Conservation (phyloP, 2,329 filamentous ascomycete species). For the Xenosphaeropsis pyriputrescens region DNA sequence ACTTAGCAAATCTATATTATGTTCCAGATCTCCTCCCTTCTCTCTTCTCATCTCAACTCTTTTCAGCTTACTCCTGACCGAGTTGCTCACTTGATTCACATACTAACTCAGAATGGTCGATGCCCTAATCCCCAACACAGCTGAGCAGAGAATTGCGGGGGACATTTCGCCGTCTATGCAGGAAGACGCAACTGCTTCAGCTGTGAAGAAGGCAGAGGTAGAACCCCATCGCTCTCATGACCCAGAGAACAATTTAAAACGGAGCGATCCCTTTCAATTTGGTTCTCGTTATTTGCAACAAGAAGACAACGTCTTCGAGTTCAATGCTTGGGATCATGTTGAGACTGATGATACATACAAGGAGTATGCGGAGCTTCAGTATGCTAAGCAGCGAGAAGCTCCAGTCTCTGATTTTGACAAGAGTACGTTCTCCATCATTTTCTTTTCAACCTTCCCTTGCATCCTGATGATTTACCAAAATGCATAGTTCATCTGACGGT, state of each 20-base stretch:
- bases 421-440: conserved; percentile 31
- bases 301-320: conserved; percentile 84
- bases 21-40: neutral
- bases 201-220: too few relatives aligned
- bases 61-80: too few relatives aligned
- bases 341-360: conserved; percentile 81
- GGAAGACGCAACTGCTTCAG: too few relatives aligned
- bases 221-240: conserved; percentile 17
- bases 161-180: too few relatives aligned
- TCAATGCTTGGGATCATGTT: conserved; percentile 99
- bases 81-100: too few relatives aligned
- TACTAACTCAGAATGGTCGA: too few relatives aligned
- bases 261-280: conserved; percentile 88
- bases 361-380: conserved; percentile 74
- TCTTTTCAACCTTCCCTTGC: conserved; percentile 3
- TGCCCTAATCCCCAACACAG: too few relatives aligned
- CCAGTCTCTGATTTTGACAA: conserved; percentile 92
- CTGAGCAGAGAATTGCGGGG: too few relatives aligned
- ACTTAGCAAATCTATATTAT: neutral
- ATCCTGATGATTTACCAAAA: conserved; percentile 39
- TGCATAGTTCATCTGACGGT: conserved; percentile 59
- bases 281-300: conserved; percentile 75
- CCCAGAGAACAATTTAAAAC: conserved; percentile 58
- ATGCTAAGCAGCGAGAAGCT: conserved; percentile 66
- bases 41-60: too few relatives aligned